Conservation (phyloP, 768 basidiomycete genomes). For the Harrya chromipes region DNA sequence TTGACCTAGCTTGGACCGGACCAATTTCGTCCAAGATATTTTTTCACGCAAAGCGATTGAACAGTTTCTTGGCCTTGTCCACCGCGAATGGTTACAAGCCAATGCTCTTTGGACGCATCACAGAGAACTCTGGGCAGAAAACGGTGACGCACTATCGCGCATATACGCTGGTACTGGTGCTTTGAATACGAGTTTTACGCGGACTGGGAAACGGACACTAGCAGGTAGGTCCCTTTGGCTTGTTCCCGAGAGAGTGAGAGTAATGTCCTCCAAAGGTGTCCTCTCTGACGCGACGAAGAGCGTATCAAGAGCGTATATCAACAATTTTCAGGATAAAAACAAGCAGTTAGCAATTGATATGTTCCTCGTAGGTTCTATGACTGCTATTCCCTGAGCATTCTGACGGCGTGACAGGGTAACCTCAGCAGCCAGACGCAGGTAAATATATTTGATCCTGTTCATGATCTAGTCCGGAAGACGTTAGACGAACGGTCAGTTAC, state of each 20-base stretch:
- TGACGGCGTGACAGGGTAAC: conserved; percentile 69
- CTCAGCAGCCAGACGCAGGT: conserved; percentile 85
- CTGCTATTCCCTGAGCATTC: neutral
- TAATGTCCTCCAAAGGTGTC: conserved; percentile 51
- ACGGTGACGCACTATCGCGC: conserved; percentile 87
- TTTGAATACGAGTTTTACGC: conserved; percentile 92
- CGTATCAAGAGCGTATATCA: conserved; percentile 93
- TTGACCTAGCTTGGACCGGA: conserved; percentile 78
- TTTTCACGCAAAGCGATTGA: conserved; percentile 79
- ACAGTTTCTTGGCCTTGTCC: conserved; percentile 76
- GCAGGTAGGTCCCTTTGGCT: conserved; percentile 50
- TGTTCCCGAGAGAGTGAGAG: neutral
- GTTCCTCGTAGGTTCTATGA: conserved; percentile 67
- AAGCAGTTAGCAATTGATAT: conserved; percentile 96
- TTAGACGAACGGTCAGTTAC: conserved; percentile 61
- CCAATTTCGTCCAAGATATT: conserved; percentile 97
- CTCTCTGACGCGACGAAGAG: conserved; percentile 97
- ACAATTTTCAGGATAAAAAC: conserved; percentile 93
- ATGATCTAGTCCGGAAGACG: conserved; percentile 76
- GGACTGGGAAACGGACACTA: conserved; percentile 91
- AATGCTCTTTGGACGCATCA: conserved; percentile 79
- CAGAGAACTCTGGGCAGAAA: conserved; percentile 96
- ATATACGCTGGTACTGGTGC: conserved; percentile 95
- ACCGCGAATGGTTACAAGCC: conserved; percentile 71
- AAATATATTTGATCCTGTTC: conserved; percentile 90